These are phyloP conservation scores for Phytophthora chlamydospora DNA, from an alignment of 352 stramenopile species.

Conservation along the genomic window DNA sequence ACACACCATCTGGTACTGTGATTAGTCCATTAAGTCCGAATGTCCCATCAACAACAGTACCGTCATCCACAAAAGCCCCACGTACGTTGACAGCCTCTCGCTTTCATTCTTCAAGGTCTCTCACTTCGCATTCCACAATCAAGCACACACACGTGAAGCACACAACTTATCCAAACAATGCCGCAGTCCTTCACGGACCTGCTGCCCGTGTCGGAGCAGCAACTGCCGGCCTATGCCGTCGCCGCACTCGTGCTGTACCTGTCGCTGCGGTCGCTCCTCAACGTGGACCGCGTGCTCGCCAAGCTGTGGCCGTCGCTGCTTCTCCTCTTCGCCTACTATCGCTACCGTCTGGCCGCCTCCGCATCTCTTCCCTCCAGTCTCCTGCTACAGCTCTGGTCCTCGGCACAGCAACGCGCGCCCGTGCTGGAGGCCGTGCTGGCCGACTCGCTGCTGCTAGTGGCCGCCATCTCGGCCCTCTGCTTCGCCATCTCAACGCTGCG, in stretches of 20 bases:
- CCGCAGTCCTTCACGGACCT: constrained; percentile 25
- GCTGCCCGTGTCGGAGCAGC: constrained; percentile 37
- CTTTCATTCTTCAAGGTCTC: constrained; percentile 8
- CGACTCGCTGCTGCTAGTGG: constrained; percentile 40
- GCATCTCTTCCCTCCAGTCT: constrained; percentile 29
- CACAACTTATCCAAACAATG: constrained; percentile 28
- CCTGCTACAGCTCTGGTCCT: constrained; percentile 43
- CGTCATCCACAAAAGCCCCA: neutral
- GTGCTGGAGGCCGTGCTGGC: constrained; percentile 44
- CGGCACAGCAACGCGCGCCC: constrained; percentile 24
- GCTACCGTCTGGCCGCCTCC: constrained; percentile 41
- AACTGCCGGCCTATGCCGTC: constrained; percentile 40
- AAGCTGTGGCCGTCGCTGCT: constrained; percentile 65
- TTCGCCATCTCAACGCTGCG: constrained; percentile 43
- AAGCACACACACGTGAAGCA: no score
- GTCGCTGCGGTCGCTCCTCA: constrained; percentile 67
- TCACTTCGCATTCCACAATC: neutral
- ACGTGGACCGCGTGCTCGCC: constrained; percentile 66
- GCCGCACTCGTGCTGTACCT: constrained; percentile 57
- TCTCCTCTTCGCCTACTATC: constrained; percentile 55
- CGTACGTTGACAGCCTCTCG: no score
- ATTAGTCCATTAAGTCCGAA: constrained; percentile 14
- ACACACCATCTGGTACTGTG: constrained; percentile 15
- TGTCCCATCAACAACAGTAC: neutral
- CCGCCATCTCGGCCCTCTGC: constrained; percentile 36